A percentile compares a stretch with the other conserved stretches of the same genome.
Conservation (phyloP, 2,329 filamentous ascomycete genomes). For the Beauveria australis region DNA sequence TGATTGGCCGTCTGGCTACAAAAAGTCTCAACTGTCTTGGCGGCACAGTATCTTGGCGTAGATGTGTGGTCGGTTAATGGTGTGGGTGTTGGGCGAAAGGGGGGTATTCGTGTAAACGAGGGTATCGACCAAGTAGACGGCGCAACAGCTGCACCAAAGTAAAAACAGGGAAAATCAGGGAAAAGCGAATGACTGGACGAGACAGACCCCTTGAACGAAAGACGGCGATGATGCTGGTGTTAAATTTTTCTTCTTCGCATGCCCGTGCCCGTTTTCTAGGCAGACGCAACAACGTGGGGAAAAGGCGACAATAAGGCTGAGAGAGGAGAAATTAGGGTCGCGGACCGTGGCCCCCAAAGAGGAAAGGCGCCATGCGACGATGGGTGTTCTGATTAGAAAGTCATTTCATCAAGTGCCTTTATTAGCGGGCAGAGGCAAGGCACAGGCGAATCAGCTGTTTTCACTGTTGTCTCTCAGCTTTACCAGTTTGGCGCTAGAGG, state of each 20-base stretch:
- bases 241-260: neutral
- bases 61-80: neutral
- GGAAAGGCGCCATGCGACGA: neutral
- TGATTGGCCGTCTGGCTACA: too few species aligned
- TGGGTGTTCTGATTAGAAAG: neutral
- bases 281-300: neutral
- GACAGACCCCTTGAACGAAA: neutral
- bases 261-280: too few species aligned
- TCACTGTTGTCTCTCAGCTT: too few species aligned
- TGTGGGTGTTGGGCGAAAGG: neutral
- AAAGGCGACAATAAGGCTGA: neutral
- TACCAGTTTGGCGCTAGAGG: neutral
- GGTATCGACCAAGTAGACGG: neutral
- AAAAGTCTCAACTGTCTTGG: too few species aligned
- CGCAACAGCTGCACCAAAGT: neutral
- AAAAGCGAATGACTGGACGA: slow-evolving; percentile 3
- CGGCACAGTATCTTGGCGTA: neutral
- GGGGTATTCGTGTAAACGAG: neutral
- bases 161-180: too few species aligned
- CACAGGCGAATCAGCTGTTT: neutral
- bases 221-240: neutral
- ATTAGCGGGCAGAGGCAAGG: neutral
- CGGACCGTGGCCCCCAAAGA: neutral
- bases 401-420: too few species aligned
- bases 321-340: neutral